Conservation (phyloP, 177 flowering plant species). For the Telopea speciosissima region DNA sequence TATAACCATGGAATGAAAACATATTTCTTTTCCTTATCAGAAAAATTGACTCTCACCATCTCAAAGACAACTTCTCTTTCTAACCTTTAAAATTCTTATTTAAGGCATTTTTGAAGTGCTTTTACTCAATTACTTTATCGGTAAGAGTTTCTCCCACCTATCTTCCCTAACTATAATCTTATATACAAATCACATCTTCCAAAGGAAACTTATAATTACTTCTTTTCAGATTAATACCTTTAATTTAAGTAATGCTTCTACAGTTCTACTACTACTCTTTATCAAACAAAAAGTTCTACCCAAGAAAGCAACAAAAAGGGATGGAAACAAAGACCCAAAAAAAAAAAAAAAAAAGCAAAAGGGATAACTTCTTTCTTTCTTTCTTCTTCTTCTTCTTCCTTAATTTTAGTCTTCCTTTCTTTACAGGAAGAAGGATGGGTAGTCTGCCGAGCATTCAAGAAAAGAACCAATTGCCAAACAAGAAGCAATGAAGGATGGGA, state of each 20-base stretch:
- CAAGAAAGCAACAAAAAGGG: too few species aligned
- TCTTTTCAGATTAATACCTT: neutral
- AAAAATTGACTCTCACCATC: too few species aligned
- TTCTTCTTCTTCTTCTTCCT: too few species aligned
- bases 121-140: neutral
- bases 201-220: neutral
- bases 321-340: neutral
- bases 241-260: neutral
- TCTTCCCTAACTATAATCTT: too few species aligned
- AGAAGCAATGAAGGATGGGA: conserved; percentile 59
- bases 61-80: too few species aligned
- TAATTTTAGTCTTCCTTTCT: too few species aligned
- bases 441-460: conserved; percentile 92
- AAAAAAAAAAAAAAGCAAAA: neutral
- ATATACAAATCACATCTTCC: neutral
- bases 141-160: neutral
- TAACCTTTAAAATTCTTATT: neutral
- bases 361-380: too few species aligned
- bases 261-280: neutral
- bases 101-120: neutral
- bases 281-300: neutral
- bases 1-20: neutral
- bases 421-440: conserved; percentile 99
- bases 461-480: conserved; percentile 47
- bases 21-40: too few species aligned